Base-by-base conservation (phyloP, 192 early-diverging fungal genomes). In the Entomortierella lignicola region DNA sequence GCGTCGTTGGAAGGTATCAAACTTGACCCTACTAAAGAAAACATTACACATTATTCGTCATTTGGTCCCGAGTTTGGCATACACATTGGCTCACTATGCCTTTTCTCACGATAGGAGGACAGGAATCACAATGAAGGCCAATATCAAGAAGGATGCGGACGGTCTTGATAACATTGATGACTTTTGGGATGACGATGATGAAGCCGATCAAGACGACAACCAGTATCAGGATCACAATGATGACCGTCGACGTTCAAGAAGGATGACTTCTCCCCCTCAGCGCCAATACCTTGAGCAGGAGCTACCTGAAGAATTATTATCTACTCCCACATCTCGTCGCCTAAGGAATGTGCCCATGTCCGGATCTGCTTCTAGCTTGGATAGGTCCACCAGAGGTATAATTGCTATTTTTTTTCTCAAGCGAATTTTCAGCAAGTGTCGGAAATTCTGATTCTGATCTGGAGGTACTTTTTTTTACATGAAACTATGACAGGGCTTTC, bases 91-190 rank as follows among this genome's bases (percentile, higher is more conserved):
- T n/a, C n/a, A n/a, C n/a, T n/a, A n/a, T n/a, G n/a, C n/a, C n/a
- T n/a, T n/a, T n/a, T n/a, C n/a, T n/a, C n/a, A n/a, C n/a, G n/a
- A n/a, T 29, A 60, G 79, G 60, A 55, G 63, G 51, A 81, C 79
- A 55, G 79, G 79, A 20, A 68, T 81, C 34, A 72, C 79, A 12
- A 71, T 81, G 64, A 71, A 71, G 23, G 55, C 44, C 27, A 72
- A 71, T 25, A 52, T 81, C 41, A 81, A 81, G 25, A 81, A 81
- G 59, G 79, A 81, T 30, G 60, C 27, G 2, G 70, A 81, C 13
- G 79, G 79, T 4, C 61, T 81, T 20, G 79, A 81, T 41, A 71
- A 81, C 42, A 67, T 81, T 32, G 79, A 81, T 29, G 79, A 81
- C 39, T 81, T 81, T 52, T 81, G 69, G 69, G 37, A 44, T 18